Base-by-base conservation (phyloP, 257 asterid genomes). In the Solanum bulbocastanum region DNA sequence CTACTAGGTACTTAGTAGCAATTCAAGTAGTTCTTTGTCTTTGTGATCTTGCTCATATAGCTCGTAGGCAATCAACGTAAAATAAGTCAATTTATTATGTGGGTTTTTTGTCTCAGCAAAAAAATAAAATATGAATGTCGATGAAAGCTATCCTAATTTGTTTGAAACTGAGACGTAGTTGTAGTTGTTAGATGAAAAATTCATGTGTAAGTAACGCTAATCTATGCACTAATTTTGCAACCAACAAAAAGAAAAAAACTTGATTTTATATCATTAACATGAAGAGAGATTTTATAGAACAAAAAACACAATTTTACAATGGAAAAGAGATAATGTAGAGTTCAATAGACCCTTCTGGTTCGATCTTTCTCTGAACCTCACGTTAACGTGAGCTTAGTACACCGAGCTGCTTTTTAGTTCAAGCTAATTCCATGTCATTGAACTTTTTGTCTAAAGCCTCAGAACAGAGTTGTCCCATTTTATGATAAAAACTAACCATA, bases 401-500 rank as follows among this genome's bases (percentile, higher is more conserved):
- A 16, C 1, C 2, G 33, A 65, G 1, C 8, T 65, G 13, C 1
- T 11, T 23, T 60, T 9, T 62, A 4, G 16, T 36, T 75, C 85
- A 81, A 65, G 81, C 74, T 87, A 73, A 36, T 37, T 86, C 81
- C 83, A 86, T 88, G 87, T 87, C 92, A 5, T 89, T 90, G 37
- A 93, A 90, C 87, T 96, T 95, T n/a, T 78, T 89, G 27, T 95
- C 96, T 92, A 94, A 56, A 18, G 93, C 94, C 86, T 94, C 98
- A 1, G 98, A 91, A 87, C 97, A 95, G 23, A 94, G 84, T 91
- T 90, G 91, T 32, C 91, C 99, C 98, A 96, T 94, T 94, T 84
- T 95, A 58, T 90, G 94, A 90, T 95, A 94, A 83, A 94, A 95
- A 0, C 94, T 84, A 71, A 87, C 75, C 46, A 93, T 86, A 13